Evolutionary conservation across 139 green algal genomes (phyloP).

Genomic region (Desmodesmus armatus): DNA sequence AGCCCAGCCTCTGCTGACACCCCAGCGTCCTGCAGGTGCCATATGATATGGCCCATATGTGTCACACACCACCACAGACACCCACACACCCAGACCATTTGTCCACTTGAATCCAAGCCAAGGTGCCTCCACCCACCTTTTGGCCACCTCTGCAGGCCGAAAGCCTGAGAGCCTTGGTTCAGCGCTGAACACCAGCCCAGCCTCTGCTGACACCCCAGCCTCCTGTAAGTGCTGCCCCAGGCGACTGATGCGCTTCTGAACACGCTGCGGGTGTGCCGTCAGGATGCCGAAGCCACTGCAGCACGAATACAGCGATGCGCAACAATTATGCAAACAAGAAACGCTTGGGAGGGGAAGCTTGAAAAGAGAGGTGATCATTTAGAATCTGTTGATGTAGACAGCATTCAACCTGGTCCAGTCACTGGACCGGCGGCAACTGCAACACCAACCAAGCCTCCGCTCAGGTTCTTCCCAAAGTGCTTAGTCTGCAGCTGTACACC

Average conservation of each 20-base stretch:
- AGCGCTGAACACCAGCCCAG: constrained; percentile 23
- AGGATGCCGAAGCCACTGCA: constrained; percentile 20
- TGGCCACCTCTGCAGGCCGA: background rate
- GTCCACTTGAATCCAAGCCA: background rate
- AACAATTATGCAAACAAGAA: too few relatives aligned
- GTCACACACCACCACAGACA: background rate
- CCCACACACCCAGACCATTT: too few relatives aligned
- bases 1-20: constrained; percentile 24
- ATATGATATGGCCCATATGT: background rate
- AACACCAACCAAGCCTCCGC: too few relatives aligned
- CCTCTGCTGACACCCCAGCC: constrained; percentile 25
- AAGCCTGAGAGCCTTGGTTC: background rate
- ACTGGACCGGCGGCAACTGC: too few relatives aligned
- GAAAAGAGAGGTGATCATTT: too few relatives aligned
- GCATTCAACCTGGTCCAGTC: too few relatives aligned
- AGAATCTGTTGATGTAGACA: too few relatives aligned
- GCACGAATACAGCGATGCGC: too few relatives aligned
- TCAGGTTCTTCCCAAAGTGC: too few relatives aligned
- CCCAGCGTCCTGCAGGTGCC: background rate
- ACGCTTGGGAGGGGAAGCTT: too few relatives aligned
- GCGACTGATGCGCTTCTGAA: background rate
- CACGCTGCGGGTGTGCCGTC: background rate
- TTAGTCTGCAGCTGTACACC: too few relatives aligned
- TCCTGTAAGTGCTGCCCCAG: background rate
- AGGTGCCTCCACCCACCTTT: background rate